Conservation (phyloP, 352 stramenopile species). For the Phytophthora macrochlamydospora region DNA sequence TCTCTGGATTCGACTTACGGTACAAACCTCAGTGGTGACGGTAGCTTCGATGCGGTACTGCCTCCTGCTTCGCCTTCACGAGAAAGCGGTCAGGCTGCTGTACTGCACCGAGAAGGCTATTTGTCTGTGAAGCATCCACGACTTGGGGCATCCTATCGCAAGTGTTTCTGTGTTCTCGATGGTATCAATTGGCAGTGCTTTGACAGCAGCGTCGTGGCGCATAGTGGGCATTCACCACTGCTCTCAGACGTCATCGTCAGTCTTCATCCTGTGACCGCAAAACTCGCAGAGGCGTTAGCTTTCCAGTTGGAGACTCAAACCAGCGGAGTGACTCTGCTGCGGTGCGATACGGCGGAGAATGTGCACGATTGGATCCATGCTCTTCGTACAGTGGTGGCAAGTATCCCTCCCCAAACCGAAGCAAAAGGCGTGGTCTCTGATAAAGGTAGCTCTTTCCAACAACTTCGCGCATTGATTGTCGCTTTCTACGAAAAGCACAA, state of each 20-base stretch:
- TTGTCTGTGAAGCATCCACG: constrained; percentile 47
- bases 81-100: neutral
- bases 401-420: neutral
- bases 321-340: constrained; percentile 45
- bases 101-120: constrained; percentile 37
- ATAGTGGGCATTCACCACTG: constrained; percentile 18
- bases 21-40: constrained; percentile 44
- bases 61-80: constrained; percentile 8
- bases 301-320: constrained; percentile 47
- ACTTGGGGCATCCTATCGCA: constrained; percentile 34
- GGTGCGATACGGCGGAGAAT: constrained; percentile 33
- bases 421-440: constrained; percentile 7
- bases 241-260: constrained; percentile 36
- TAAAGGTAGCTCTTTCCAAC: constrained; percentile 10
- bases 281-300: constrained; percentile 31
- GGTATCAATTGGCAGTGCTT: constrained; percentile 41
- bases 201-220: constrained; percentile 29
- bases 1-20: constrained; percentile 71
- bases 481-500: constrained; percentile 91
- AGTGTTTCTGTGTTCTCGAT: constrained; percentile 44
- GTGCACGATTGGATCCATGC: constrained; percentile 39
- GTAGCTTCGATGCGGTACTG: constrained; percentile 32
- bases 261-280: constrained; percentile 33
- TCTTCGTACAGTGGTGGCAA: constrained; percentile 28
- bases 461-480: constrained; percentile 54